Evolutionary conservation across 129 eudicot species (phyloP), one percentile per base, ranked within the genome.

Genomic region (Centella asiatica): DNA sequence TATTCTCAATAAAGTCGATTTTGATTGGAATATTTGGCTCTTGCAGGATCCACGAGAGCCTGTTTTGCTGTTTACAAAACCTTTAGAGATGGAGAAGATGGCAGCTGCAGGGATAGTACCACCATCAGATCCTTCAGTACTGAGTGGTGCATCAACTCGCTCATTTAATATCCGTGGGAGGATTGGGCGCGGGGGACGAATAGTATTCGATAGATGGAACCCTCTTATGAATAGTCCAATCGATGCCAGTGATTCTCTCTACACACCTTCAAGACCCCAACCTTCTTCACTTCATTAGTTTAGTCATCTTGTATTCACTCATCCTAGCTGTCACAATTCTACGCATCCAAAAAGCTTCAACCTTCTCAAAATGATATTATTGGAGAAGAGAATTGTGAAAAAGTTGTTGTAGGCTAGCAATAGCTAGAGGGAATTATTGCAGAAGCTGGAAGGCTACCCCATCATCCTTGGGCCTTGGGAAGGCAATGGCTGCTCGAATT

Each of bases 121-220:
- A 7, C 97, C 97, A 48, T 18, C 80, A 28, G 76, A 73, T 72
- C 37, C 83, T 60, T 55, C 80, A 14, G 66, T 68, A 25, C 57
- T 59, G 32, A 69, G 60, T 22, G 59, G 66, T 29, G 44, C 73
- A 31, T 44, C 86, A 39, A 60, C 72, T 48, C 81, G 74, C 31
- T 18, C 81, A 7, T 66, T 29, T 29, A 55, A 34, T 56, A 31
- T 80, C 45, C 86, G 75, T 20, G 97, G 97, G 55, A 76, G 97
- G 75, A 86, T 90, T 24, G 97, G 97, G 27, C 72, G 97, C 58
- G 97, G 97, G 12, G 97, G 97, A 14, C 69, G 97, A 65, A 90
- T 90, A 64, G 76, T 90, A 46, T 90, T 90, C 48, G 97, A 87
- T 66, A 78, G 95, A 59, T 83, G 95, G 85, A 80, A 87, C 62